These are phyloP conservation scores for Daldinia sp. DNA, from an alignment of 2,329 filamentous ascomycete genomes.

Conservation along the genomic window DNA sequence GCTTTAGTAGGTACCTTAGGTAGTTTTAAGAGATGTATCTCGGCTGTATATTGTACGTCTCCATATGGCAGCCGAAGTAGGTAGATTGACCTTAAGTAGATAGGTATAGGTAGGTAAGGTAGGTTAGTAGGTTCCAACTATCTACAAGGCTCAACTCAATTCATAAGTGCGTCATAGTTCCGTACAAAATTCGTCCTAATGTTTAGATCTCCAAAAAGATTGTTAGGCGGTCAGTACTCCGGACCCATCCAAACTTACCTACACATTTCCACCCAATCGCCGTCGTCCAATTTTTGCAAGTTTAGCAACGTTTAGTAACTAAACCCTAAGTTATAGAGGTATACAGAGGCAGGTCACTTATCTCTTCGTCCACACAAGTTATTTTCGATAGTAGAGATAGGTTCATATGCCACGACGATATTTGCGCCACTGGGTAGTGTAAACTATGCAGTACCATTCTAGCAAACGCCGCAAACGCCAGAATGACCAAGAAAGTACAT, in stretches of 20 bases:
- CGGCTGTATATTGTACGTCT: no score
- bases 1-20: no score
- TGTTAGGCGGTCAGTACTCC: neutral
- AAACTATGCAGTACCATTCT: neutral
- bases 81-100: no score
- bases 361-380: neutral
- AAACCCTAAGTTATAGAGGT: neutral
- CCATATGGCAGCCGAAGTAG: no score
- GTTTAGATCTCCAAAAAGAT: slow-evolving; percentile 1
- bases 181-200: slow-evolving; percentile 8
- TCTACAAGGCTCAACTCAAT: neutral
- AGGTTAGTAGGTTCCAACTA: no score
- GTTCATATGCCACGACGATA: neutral
- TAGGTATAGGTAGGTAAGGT: no score
- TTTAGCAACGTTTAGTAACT: neutral
- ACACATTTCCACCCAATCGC: slow-evolving; percentile 11
- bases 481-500: neutral
- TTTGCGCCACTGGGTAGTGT: neutral
- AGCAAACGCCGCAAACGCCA: neutral
- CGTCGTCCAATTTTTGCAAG: neutral
- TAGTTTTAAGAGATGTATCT: no score
- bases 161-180: slow-evolving; percentile 31
- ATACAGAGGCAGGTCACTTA: neutral
- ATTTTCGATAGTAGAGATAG: no score
- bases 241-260: neutral